These are phyloP conservation scores for Exophiala spinifera DNA, from an alignment of 2,329 filamentous ascomycete species.

Conservation along the genomic window DNA sequence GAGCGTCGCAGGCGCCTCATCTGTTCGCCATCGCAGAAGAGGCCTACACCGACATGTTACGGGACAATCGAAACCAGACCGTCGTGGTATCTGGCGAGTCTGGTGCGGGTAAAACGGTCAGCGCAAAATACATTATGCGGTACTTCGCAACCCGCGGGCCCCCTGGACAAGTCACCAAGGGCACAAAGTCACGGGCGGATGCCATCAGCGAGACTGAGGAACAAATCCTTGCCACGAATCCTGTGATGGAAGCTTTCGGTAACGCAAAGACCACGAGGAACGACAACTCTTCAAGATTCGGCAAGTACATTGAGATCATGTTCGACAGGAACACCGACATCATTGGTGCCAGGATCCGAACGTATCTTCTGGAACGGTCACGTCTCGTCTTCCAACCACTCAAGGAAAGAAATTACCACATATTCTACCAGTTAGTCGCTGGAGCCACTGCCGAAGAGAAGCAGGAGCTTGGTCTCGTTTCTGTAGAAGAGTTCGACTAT, in stretches of 20 bases:
- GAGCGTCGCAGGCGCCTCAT: slow-evolving; percentile 94
- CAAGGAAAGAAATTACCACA: slow-evolving; percentile 98
- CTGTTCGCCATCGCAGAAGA: slow-evolving; percentile 98
- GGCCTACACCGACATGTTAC: slow-evolving; percentile 97
- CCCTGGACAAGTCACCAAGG: slow-evolving; percentile 77
- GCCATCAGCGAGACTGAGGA: slow-evolving; percentile 97
- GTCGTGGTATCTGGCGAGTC: slow-evolving; percentile 99
- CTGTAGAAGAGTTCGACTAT: slow-evolving; percentile 91
- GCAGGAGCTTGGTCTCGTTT: slow-evolving; percentile 72
- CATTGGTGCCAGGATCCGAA: slow-evolving; percentile 94
- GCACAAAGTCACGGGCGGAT: slow-evolving; percentile 68
- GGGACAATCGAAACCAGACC: slow-evolving; percentile 93
- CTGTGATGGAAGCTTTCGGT: slow-evolving; percentile 99
- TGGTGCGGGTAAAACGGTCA: slow-evolving; percentile 97
- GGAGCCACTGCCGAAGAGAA: slow-evolving; percentile 83
- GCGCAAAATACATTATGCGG: slow-evolving; percentile 99
- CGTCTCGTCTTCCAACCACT: slow-evolving; percentile 94
- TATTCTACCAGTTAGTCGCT: slow-evolving; percentile 95
- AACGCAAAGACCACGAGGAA: slow-evolving; percentile 99
- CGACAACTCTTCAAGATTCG: slow-evolving; percentile 97
- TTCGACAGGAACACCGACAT: slow-evolving; percentile 94
- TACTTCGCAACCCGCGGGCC: slow-evolving; percentile 98
- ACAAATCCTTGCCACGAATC: slow-evolving; percentile 95
- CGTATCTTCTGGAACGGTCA: slow-evolving; percentile 91
- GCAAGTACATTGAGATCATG: slow-evolving; percentile 99